Conservation (phyloP, 495 filamentous ascomycete species). For the Tuber melanosporum region DNA sequence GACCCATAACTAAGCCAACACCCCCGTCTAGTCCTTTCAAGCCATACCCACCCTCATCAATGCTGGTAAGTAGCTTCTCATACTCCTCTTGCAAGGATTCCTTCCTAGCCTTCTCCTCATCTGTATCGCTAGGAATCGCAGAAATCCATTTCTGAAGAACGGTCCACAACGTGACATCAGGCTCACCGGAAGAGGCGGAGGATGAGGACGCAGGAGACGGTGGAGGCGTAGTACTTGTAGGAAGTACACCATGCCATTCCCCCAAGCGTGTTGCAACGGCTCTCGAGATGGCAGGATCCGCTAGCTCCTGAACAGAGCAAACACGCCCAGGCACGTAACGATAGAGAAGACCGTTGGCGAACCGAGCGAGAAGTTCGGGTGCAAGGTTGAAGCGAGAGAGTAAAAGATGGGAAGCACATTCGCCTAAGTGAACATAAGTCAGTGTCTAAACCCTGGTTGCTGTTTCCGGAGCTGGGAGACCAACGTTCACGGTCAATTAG, state of each 20-base stretch:
- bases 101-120: slow-evolving; percentile 59
- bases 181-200: slow-evolving; percentile 25
- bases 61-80: slow-evolving; percentile 50
- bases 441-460: background rate
- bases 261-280: slow-evolving; percentile 76
- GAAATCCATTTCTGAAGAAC: slow-evolving; percentile 92
- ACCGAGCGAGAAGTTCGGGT: slow-evolving; percentile 80
- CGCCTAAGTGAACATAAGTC: slow-evolving; percentile 49
- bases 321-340: slow-evolving; percentile 75
- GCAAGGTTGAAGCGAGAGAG: slow-evolving; percentile 75
- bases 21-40: slow-evolving; percentile 39
- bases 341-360: slow-evolving; percentile 94
- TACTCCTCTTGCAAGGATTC: slow-evolving; percentile 68
- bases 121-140: slow-evolving; percentile 67
- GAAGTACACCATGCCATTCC: slow-evolving; percentile 87
- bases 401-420: slow-evolving; percentile 59
- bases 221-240: slow-evolving; percentile 38
- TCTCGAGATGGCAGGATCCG: slow-evolving; percentile 62
- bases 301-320: slow-evolving; percentile 71
- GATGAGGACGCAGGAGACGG: slow-evolving; percentile 26
- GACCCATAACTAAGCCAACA: slow-evolving; percentile 68
- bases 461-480: slow-evolving; percentile 41
- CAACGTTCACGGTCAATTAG: slow-evolving; percentile 94
- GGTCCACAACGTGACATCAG: slow-evolving; percentile 63
- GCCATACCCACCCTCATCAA: slow-evolving; percentile 45